Base-by-base conservation (phyloP, 257 asterid genomes). In the Fraxinus pennsylvanica region DNA sequence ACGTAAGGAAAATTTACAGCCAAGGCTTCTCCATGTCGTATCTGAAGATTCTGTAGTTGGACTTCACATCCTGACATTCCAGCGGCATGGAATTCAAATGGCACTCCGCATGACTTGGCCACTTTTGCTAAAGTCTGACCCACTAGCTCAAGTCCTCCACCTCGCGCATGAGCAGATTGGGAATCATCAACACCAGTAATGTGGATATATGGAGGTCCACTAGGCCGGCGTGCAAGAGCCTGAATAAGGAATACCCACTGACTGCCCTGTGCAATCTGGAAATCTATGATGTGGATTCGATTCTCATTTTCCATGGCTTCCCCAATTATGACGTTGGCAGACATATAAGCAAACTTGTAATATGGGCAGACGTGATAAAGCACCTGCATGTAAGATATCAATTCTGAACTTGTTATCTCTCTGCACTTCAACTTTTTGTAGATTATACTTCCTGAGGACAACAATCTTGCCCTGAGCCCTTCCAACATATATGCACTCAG, bases 221-320 rank as follows among this genome's bases (percentile, higher is more conserved):
- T 83, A 1, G 89, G 82, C 68, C 89, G 76, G 12, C 80, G 80
- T 33, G 89, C 68, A 21, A 88, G 82, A 57, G 88, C 86, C 77
- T 82, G 86, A 72, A 88, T 84, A 27, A 96, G 83, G 72, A 89
- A 81, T 52, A 88, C 68, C 98, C 98, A 96, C 78, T 96, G 99
- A 77, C 97, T 96, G 45, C 99, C 99, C 81, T 93, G 99, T 15
- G 97, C 98, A 75, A 96, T 91, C 81, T 89, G 94, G 50, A 96
- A 96, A 82, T 96, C 98, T 2, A 96, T 91, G 67, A 96, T 66
- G 72, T 94, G 99, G 85, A 96, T 88, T 81, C 82, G 82, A 72
- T 61, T 82, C 47, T 96, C 98, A 0, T 90, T 84, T 67, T 84
- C 88, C 97, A 93, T 90, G 54, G 91, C 97, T 85, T 93, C 97